phyloP scores from a whole-genome alignment of 2,329 filamentous ascomycete genomes.

The Leptographium lundbergii region DNA sequence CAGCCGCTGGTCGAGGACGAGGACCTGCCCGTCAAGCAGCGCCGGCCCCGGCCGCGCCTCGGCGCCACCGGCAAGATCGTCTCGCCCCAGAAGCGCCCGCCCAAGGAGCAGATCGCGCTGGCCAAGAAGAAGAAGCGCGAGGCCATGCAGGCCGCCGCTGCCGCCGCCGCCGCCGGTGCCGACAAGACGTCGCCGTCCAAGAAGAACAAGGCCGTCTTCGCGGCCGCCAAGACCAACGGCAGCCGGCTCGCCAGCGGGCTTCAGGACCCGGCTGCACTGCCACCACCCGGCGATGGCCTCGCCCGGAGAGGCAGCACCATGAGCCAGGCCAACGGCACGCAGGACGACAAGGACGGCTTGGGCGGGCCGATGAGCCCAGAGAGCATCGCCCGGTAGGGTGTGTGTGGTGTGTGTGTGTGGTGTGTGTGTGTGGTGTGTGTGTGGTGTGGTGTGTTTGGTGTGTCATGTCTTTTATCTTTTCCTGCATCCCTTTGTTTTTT shows the following conservation, averaged over 20 bases:
- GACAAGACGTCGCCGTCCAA: slow-evolving; percentile 32
- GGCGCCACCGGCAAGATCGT: slow-evolving; percentile 74
- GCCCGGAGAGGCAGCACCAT: slow-evolving; percentile 24
- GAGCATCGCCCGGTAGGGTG: slow-evolving; percentile 36
- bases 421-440: not conserved
- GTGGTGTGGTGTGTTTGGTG: no score
- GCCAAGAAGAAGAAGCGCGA: slow-evolving; percentile 78
- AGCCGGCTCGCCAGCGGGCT: not conserved
- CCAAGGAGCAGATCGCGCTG: slow-evolving; percentile 69
- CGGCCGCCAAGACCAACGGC: not conserved
- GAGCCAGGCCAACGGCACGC: slow-evolving; percentile 34
- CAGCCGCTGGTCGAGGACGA: slow-evolving; percentile 85
- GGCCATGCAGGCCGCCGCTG: slow-evolving; percentile 13
- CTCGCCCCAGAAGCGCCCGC: slow-evolving; percentile 68
- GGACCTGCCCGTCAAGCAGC: slow-evolving; percentile 84
- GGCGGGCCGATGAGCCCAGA: slow-evolving; percentile 78
- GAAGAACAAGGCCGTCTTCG: slow-evolving; percentile 36
- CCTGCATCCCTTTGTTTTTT: no score
- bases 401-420: not conserved
- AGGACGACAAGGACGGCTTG: slow-evolving; percentile 50
- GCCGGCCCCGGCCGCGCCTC: slow-evolving; percentile 54
- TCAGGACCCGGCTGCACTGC: not conserved
- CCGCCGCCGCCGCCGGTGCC: slow-evolving; percentile 16
- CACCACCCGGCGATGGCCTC: slow-evolving; percentile 1
- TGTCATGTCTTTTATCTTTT: no score